Percentiles rank a stretch among this genome's conserved stretches.
Conservation (phyloP, 306 rosid genomes). For the Urtica urens region DNA sequence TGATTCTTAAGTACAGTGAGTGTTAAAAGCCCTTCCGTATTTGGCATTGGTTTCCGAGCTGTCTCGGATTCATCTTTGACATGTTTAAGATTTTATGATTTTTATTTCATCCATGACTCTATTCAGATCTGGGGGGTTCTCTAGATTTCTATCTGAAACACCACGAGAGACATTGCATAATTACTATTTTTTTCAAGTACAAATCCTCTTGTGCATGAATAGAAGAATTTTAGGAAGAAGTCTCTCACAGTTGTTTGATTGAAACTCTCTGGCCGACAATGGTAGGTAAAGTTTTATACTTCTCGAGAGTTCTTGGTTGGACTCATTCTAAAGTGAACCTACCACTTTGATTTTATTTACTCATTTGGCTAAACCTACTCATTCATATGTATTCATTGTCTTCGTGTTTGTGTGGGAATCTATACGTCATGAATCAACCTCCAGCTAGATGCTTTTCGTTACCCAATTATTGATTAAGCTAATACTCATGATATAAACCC, state of each 20-base stretch:
- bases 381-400: constrained; percentile 6
- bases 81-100: no score
- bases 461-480: neutral
- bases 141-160: no score
- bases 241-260: neutral
- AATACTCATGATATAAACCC: neutral
- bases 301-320: constrained; percentile 9
- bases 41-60: neutral
- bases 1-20: no score
- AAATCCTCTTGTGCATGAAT: neutral
- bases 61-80: no score
- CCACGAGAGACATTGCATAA: no score
- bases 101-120: neutral
- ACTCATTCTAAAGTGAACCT: neutral
- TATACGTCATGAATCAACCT: neutral
- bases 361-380: constrained; percentile 12
- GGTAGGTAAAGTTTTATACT: constrained; percentile 1
- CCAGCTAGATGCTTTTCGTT: neutral
- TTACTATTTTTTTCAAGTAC: neutral
- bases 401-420: neutral
- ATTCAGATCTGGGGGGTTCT: no score
- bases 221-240: neutral
- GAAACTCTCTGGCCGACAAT: constrained; percentile 1
- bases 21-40: no score
- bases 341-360: constrained; percentile 2